Evolutionary conservation across 441 rosid species (phyloP).

Genomic region (Pelargonium fulgidum): DNA sequence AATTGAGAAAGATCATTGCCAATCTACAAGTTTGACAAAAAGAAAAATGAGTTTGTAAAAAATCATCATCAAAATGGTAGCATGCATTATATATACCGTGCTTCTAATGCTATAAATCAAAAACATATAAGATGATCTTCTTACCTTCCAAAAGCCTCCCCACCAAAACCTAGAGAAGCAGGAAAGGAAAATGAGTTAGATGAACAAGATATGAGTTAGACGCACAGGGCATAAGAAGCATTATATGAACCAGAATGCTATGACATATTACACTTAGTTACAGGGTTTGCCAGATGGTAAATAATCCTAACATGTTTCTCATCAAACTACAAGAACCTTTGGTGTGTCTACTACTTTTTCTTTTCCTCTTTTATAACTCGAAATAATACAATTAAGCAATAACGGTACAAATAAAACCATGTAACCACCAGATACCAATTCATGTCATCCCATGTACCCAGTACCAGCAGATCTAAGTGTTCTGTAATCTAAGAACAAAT

Average conservation of each 20-base stretch:
- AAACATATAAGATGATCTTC: slow-evolving; percentile 13
- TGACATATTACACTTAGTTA: neutral
- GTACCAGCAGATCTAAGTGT: neutral
- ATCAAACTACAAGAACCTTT: neutral
- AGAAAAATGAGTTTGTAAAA: slow-evolving; percentile 19
- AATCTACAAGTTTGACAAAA: slow-evolving; percentile 43
- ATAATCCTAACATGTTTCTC: neutral
- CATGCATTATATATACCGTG: slow-evolving; percentile 8
- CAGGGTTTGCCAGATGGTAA: neutral
- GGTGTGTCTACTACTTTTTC: neutral
- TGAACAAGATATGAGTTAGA: slow-evolving; percentile 18
- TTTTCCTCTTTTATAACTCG: neutral
- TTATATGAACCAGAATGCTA: neutral
- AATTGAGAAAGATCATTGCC: slow-evolving; percentile 93
- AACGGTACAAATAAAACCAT: neutral
- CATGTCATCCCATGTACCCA: neutral
- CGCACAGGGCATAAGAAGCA: neutral
- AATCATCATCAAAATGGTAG: neutral
- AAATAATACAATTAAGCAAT: neutral
- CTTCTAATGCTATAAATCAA: slow-evolving; percentile 13
- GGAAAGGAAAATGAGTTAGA: slow-evolving; percentile 20
- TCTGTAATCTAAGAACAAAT: neutral
- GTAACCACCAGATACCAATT: neutral
- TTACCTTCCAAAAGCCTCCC: slow-evolving; percentile 99
- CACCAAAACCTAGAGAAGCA: slow-evolving; percentile 72